A percentile compares a stretch with the other conserved stretches of the same genome.
These are phyloP conservation scores for Quercus parvula DNA, from an alignment of 306 rosid genomes.

Conservation along the genomic window DNA sequence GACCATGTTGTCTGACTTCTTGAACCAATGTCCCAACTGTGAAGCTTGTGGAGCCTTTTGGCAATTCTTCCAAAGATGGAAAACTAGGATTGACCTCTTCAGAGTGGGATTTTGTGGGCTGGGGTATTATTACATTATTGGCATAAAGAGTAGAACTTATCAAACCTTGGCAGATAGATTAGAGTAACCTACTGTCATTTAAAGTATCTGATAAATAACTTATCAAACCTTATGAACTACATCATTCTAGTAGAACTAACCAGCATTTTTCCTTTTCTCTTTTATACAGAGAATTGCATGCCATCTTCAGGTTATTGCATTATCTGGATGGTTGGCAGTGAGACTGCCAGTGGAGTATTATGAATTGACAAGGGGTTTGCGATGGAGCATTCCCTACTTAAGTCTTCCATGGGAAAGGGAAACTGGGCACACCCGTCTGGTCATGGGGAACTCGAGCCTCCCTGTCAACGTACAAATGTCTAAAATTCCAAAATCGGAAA, in stretches of 20 bases:
- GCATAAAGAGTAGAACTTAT: too few relatives aligned
- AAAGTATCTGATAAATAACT: neutral
- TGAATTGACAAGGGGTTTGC: slow-evolving; percentile 67
- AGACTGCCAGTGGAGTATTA: slow-evolving; percentile 70
- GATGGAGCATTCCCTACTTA: slow-evolving; percentile 79
- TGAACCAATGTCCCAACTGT: neutral
- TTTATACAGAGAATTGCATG: slow-evolving; percentile 74
- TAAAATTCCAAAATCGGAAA: fast-evolving
- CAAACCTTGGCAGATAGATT: neutral
- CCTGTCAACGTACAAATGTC: slow-evolving; percentile 25
- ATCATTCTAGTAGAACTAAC: neutral
- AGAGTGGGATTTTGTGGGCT: too few relatives aligned
- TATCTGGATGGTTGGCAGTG: slow-evolving; percentile 74
- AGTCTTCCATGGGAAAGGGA: slow-evolving; percentile 65
- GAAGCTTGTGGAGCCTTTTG: neutral
- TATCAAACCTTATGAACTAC: neutral
- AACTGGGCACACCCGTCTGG: slow-evolving; percentile 26
- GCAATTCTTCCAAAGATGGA: too few relatives aligned
- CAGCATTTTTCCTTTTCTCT: neutral
- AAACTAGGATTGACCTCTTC: too few relatives aligned
- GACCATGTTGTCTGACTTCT: too few relatives aligned
- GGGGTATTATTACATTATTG: too few relatives aligned
- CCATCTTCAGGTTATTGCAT: slow-evolving; percentile 81
- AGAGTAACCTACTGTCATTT: neutral
- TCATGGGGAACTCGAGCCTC: slow-evolving; percentile 43